Evolutionary conservation across 345 rosid genomes (phyloP).

Genomic region (Camelina hispida): DNA sequence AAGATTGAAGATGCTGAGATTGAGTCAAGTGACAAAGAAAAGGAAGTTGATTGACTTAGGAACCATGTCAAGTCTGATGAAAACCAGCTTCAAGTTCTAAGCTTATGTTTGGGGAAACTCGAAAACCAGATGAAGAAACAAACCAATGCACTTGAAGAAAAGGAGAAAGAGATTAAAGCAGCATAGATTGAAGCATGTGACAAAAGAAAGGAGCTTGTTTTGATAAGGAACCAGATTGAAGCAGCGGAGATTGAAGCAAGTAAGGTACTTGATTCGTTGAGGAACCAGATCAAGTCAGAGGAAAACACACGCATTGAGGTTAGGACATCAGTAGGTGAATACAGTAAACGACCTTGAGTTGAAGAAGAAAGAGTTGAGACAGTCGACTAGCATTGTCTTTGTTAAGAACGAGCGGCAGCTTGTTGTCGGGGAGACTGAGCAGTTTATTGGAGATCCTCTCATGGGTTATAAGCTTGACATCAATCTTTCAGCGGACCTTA

Average conservation of each 20-base stretch:
- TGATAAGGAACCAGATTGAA: slow-evolving; percentile 20
- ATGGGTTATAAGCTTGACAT: slow-evolving; percentile 22
- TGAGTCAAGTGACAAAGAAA: slow-evolving; percentile 2
- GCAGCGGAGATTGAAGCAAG: not conserved
- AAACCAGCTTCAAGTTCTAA: not conserved
- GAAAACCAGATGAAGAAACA: not conserved
- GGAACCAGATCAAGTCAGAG: slow-evolving; percentile 21
- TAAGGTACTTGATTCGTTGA: slow-evolving; percentile 16
- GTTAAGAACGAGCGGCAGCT: slow-evolving; percentile 19
- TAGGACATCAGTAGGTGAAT: not conserved
- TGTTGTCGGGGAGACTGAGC: slow-evolving; percentile 1
- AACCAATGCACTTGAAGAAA: no score
- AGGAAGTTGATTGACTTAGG: slow-evolving; percentile 1
- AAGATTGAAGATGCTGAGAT: slow-evolving; percentile 1
- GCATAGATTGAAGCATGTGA: not conserved
- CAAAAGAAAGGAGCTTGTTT: slow-evolving; percentile 15
- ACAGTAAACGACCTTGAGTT: slow-evolving; percentile 2
- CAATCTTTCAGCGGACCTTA: slow-evolving; percentile 22
- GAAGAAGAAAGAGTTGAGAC: slow-evolving; percentile 24
- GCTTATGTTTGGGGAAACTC: not conserved
- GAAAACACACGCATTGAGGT: slow-evolving; percentile 3
- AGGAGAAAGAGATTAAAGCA: not conserved
- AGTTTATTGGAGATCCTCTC: not conserved
- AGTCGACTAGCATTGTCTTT: slow-evolving; percentile 8
- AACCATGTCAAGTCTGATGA: not conserved